Evolutionary conservation across 345 rosid genomes (phyloP), one percentile per base, ranked within the genome.

Genomic region (Mercurialis annua): DNA sequence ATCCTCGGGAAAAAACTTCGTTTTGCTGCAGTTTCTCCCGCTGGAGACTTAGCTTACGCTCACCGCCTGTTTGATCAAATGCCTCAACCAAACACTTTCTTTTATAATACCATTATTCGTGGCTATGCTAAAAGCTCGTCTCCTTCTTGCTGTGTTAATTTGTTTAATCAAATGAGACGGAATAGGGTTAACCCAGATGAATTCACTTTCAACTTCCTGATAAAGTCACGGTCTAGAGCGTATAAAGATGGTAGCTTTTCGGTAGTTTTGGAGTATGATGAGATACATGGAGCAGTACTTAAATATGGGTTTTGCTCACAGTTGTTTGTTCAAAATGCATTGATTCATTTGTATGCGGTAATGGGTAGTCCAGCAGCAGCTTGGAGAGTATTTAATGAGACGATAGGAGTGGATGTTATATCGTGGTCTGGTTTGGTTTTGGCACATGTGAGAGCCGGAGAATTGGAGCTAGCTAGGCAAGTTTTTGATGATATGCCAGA

Each of bases 341-440:
- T 79, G 74, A 64, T 79, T 53, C 76, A 79, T 74, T 59, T 72
- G 60, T 76, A 71, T 34, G 76, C 76, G 1, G 61, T 33, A 63
- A 62, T 69, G 59, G 62, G 69, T 4, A 15, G n/a, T 38, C 66
- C 72, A 26, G 33, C 7, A 0, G 73, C 65, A 42, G 69, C 72
- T 11, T 46, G 62, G 71, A 55, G 30, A 3, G 70, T 64, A 17
- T 76, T 71, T 68, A 66, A 68, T 56, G 68, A 67, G 71, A 67
- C 75, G 9, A 36, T 36, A 24, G 69, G 24, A 6, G 68, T 34
- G 66, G 80, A 76, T 71, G 61, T 71, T 15, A 62, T 76, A 31
- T 33, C 73, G n/a, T 76, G 80, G 80, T 67, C 75, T 36, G 68
- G 73, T 38, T 30, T 76, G 68, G 65, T 76, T 62, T 53, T 53